Percentiles rank a stretch among this genome's conserved stretches.
phyloP scores from a whole-genome alignment of 495 filamentous ascomycete genomes.

The Bathelium albidoporum region DNA sequence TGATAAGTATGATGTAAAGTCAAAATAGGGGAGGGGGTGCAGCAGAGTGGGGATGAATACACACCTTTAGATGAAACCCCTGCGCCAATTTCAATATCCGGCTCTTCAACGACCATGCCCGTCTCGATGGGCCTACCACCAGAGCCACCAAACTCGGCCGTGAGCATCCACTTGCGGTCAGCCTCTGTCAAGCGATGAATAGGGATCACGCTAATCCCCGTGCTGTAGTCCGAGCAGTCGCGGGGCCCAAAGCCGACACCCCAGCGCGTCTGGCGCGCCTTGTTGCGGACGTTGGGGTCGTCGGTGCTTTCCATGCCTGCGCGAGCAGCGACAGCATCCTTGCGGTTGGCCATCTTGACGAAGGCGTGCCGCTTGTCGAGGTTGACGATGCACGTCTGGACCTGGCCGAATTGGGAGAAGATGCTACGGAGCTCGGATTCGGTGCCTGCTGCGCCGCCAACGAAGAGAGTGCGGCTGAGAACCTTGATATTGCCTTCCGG shows the following conservation, averaged over 20 bases:
- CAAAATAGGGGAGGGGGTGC: slow-evolving; percentile 2
- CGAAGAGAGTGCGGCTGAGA: slow-evolving; percentile 87
- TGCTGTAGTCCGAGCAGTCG: slow-evolving; percentile 93
- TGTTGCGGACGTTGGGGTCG: slow-evolving; percentile 59
- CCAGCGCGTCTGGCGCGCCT: slow-evolving; percentile 89
- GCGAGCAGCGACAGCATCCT: slow-evolving; percentile 73
- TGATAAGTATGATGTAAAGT: too few relatives aligned
- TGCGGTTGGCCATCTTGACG: slow-evolving; percentile 90
- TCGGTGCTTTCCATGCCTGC: slow-evolving; percentile 81
- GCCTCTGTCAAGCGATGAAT: slow-evolving; percentile 88
- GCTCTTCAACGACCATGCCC: slow-evolving; percentile 89
- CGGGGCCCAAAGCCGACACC: slow-evolving; percentile 95
- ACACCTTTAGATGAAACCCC: slow-evolving; percentile 86
- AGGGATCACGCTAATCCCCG: slow-evolving; percentile 86
- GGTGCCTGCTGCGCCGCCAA: slow-evolving; percentile 82
- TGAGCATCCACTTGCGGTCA: slow-evolving; percentile 94
- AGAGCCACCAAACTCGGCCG: slow-evolving; percentile 84
- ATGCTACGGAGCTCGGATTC: slow-evolving; percentile 70
- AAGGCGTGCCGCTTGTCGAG: slow-evolving; percentile 96
- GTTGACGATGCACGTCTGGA: slow-evolving; percentile 97
- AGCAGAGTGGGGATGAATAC: slow-evolving; percentile 9
- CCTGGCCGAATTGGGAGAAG: slow-evolving; percentile 69
- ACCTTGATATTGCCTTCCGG: slow-evolving; percentile 77
- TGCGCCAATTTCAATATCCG: slow-evolving; percentile 95
- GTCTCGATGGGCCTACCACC: slow-evolving; percentile 70